These are phyloP conservation scores for Chara braunii DNA, from an alignment of 139 green algal genomes.

Conservation along the genomic window DNA sequence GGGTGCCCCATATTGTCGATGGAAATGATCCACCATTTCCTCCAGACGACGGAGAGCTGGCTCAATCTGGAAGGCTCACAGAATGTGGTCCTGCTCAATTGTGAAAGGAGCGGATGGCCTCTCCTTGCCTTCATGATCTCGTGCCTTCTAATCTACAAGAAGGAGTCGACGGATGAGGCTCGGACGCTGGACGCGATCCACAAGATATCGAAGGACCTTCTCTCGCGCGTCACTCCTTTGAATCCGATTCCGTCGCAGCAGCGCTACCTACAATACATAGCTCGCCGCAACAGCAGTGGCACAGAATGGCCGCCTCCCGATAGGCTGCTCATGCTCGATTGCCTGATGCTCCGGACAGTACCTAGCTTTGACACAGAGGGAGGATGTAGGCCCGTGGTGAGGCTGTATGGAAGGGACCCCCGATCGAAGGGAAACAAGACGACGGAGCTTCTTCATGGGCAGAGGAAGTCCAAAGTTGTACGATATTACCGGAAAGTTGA, in stretches of 20 bases:
- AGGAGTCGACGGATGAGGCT: constrained; percentile 12
- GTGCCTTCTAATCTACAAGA: constrained; percentile 12
- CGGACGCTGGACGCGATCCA: constrained; percentile 13
- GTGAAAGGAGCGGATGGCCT: constrained; percentile 28
- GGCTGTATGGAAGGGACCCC: constrained; percentile 31
- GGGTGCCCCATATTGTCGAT: constrained; percentile 38
- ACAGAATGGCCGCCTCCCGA: constrained; percentile 28
- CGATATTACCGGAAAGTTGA: constrained; percentile 31
- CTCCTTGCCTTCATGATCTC: constrained; percentile 39
- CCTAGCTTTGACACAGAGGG: constrained; percentile 28
- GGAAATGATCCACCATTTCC: constrained; percentile 29
- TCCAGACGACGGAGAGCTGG: constrained; percentile 25
- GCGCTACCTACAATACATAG: constrained; percentile 28
- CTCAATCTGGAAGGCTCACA: constrained; percentile 21
- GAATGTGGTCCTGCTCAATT: constrained; percentile 34
- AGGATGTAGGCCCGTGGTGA: constrained; percentile 25
- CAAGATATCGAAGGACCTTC: constrained; percentile 17
- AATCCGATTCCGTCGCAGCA: constrained; percentile 20
- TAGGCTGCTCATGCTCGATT: constrained; percentile 22
- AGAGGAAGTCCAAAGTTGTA: too few species aligned
- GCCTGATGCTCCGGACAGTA: constrained; percentile 35
- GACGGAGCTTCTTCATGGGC: too few species aligned
- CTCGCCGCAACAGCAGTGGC: neutral
- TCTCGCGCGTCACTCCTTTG: constrained; percentile 24
- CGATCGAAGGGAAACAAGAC: constrained; percentile 1